Percentiles rank a stretch among this genome's conserved stretches.
phyloP scores from a whole-genome alignment of 176 grass and related monocot genomes.

The Elaeis guineensis region DNA sequence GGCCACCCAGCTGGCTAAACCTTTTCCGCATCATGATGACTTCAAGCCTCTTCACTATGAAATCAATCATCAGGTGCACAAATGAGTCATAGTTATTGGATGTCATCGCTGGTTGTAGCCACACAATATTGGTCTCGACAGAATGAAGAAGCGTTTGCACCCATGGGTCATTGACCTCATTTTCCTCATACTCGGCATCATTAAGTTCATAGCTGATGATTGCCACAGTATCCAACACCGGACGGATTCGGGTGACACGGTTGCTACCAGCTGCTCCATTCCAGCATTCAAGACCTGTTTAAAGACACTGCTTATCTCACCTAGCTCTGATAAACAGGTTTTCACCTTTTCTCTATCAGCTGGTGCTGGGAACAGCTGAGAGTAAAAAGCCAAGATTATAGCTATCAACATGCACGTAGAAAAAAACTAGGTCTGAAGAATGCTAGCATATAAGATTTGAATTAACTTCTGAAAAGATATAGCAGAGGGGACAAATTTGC shows the following conservation, averaged over 20 bases:
- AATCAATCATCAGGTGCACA: conserved; percentile 72
- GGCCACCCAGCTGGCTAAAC: conserved; percentile 87
- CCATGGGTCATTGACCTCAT: conserved; percentile 91
- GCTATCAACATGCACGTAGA: too few species aligned
- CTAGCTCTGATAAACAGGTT: conserved; percentile 76
- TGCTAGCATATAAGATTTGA: too few species aligned
- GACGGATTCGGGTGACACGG: conserved; percentile 66
- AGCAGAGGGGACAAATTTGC: too few species aligned
- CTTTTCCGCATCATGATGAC: conserved; percentile 99
- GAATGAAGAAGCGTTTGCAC: conserved; percentile 81
- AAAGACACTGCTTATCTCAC: conserved; percentile 64
- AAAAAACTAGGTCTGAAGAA: too few species aligned
- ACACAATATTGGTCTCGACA: conserved; percentile 57
- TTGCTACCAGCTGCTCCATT: conserved; percentile 72
- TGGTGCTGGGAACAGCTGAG: conserved; percentile 64
- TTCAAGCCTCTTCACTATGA: conserved; percentile 89
- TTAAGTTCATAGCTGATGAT: conserved; percentile 81
- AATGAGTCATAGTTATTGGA: conserved; percentile 85
- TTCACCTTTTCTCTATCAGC: conserved; percentile 92
- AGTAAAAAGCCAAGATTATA: not conserved
- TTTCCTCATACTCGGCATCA: conserved; percentile 78
- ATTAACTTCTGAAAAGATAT: too few species aligned
- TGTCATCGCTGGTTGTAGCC: conserved; percentile 82
- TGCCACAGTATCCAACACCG: conserved; percentile 66
- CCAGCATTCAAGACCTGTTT: conserved; percentile 76